Evolutionary conservation across 177 flowering plant species (phyloP).

Genomic region (Telopea speciosissima): DNA sequence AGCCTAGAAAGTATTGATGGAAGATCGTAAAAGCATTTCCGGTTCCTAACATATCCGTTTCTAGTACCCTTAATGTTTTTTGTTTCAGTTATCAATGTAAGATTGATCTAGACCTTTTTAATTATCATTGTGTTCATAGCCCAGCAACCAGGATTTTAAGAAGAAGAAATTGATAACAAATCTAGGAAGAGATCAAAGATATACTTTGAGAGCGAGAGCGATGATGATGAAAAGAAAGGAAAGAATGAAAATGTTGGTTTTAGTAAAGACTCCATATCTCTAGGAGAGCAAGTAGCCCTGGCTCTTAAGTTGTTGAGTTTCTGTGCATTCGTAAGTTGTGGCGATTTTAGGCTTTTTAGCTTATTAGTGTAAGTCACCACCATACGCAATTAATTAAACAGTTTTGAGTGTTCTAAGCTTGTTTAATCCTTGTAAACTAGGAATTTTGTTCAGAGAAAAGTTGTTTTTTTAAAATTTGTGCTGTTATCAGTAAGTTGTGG

Average conservation of each 20-base stretch:
- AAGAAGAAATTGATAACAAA: constrained; percentile 48
- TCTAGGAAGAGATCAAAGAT: constrained; percentile 44
- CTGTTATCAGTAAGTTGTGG: too few species aligned
- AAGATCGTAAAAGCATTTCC: not conserved
- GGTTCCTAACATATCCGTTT: not conserved
- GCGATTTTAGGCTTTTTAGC: too few species aligned
- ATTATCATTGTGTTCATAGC: constrained; percentile 27
- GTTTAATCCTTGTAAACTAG: too few species aligned
- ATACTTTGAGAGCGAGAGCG: constrained; percentile 50
- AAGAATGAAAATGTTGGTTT: constrained; percentile 11
- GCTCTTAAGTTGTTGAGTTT: constrained; percentile 75
- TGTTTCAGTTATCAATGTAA: not conserved
- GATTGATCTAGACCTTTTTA: constrained; percentile 1
- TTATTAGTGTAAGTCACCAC: too few species aligned
- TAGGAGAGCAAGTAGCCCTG: constrained; percentile 81
- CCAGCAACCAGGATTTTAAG: constrained; percentile 56
- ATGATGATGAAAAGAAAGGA: constrained; percentile 26
- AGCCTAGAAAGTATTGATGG: not conserved
- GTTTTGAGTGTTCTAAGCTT: too few species aligned
- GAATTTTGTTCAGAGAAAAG: too few species aligned
- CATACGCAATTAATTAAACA: too few species aligned
- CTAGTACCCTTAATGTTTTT: not conserved
- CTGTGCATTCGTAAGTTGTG: constrained; percentile 49
- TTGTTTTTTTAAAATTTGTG: too few species aligned
- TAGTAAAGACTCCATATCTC: constrained; percentile 34